Evolutionary conservation across 2,329 filamentous ascomycete species (phyloP).

Genomic region (Cordyceps pruinosa): DNA sequence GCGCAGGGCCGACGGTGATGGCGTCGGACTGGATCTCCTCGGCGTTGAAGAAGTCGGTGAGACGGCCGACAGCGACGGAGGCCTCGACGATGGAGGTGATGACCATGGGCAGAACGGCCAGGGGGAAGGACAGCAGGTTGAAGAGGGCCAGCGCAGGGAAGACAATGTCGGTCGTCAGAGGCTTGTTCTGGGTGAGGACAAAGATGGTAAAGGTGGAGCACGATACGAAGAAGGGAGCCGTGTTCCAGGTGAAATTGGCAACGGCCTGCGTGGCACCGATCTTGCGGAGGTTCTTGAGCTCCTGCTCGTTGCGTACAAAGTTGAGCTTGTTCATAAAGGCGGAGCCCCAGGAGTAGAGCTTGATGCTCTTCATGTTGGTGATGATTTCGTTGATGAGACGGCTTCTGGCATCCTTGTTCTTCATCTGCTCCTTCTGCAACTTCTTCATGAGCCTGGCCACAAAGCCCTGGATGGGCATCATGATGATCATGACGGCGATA

Average conservation of each 20-base stretch:
- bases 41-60: constrained; percentile 77
- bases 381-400: constrained; percentile 94
- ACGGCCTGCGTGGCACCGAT: constrained; percentile 92
- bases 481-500: constrained; percentile 89
- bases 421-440: constrained; percentile 95
- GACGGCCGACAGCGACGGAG: constrained; percentile 79
- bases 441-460: constrained; percentile 92
- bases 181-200: constrained; percentile 72
- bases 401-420: constrained; percentile 93
- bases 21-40: constrained; percentile 89
- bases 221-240: constrained; percentile 93
- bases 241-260: constrained; percentile 97
- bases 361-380: constrained; percentile 99
- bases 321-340: constrained; percentile 98
- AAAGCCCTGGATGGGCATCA: constrained; percentile 92
- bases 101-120: constrained; percentile 93
- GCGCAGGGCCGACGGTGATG: constrained; percentile 61
- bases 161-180: constrained; percentile 88
- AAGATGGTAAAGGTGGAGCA: constrained; percentile 95
- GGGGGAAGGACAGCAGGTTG: constrained; percentile 91
- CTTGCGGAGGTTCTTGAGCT: constrained; percentile 90
- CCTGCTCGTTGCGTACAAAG: constrained; percentile 89
- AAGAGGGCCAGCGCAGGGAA: constrained; percentile 90
- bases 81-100: constrained; percentile 95
- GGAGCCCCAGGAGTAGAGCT: constrained; percentile 94